Percentiles rank a stretch among this genome's conserved stretches.
These are phyloP conservation scores for Ogataea ganodermae DNA, from an alignment of 805 yeast species.

Conservation along the genomic window DNA sequence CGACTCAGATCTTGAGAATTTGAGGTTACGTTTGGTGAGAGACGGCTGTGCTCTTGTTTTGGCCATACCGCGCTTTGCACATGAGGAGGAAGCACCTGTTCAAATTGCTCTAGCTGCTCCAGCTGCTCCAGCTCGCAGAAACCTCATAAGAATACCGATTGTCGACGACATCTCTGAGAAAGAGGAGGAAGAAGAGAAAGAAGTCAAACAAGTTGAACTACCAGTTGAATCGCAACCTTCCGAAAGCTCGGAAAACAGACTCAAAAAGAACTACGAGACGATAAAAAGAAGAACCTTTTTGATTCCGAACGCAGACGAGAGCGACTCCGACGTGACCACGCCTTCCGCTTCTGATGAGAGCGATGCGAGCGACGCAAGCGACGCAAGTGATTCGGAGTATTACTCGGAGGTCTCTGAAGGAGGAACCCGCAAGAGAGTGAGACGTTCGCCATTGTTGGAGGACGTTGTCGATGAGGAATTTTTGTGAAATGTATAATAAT, in stretches of 20 bases:
- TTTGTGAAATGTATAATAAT: constrained; percentile 5
- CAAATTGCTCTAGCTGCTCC: too few species aligned
- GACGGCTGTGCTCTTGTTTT: constrained; percentile 26
- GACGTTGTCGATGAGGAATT: constrained; percentile 26
- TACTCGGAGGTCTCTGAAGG: constrained; percentile 8
- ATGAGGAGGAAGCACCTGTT: background rate
- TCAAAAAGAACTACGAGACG: constrained; percentile 32
- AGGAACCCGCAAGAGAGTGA: constrained; percentile 11
- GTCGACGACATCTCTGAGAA: constrained; percentile 1
- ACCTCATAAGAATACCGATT: constrained; percentile 14
- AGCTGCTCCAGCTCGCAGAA: too few species aligned
- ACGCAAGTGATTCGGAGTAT: constrained; percentile 4
- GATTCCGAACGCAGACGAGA: constrained; percentile 21
- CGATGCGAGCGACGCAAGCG: background rate
- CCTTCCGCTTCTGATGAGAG: background rate
- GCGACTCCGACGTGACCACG: constrained; percentile 9
- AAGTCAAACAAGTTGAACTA: background rate
- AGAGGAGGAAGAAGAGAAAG: background rate
- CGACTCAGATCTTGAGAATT: constrained; percentile 23
- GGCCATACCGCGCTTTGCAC: constrained; percentile 10
- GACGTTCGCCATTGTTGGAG: constrained; percentile 22
- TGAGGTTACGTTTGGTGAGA: constrained; percentile 20
- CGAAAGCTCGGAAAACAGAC: background rate
- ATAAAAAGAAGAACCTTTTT: constrained; percentile 27
- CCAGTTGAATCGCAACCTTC: background rate